A percentile compares a stretch with the other conserved stretches of the same genome.
Conservation (phyloP, 2,329 filamentous ascomycete species). For the Xylaria arbuscula region DNA sequence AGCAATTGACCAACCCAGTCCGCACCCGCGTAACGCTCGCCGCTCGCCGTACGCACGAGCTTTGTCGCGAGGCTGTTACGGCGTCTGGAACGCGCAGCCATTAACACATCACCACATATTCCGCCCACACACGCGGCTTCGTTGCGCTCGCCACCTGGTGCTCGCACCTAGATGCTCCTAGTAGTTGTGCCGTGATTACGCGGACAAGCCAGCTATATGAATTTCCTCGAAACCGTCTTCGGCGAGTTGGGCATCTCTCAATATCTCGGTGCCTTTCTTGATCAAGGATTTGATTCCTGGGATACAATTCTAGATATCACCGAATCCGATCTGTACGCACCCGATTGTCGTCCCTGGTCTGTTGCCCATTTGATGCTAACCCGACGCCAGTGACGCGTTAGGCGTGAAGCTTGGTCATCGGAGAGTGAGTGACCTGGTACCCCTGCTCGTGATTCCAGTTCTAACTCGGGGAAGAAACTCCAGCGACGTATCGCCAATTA, state of each 20-base stretch:
- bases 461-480: constrained; percentile 69
- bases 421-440: constrained; percentile 65
- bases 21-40: too few relatives aligned
- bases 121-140: constrained; percentile 2
- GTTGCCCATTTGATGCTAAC: constrained; percentile 35
- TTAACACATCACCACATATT: not conserved
- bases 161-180: constrained; percentile 34
- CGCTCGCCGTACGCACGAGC: not conserved
- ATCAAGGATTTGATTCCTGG: constrained; percentile 88
- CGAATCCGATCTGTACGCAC: constrained; percentile 79
- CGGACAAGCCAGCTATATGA: constrained; percentile 60
- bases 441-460: not conserved
- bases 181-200: constrained; percentile 31
- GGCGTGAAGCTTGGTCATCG: constrained; percentile 84
- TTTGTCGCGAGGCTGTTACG: not conserved
- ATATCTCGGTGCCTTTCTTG: constrained; percentile 77
- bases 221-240: constrained; percentile 72
- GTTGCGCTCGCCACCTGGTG: constrained; percentile 9
- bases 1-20: constrained; percentile 4
- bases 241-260: constrained; percentile 81
- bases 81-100: not conserved
- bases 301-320: constrained; percentile 86
- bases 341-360: not conserved
- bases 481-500: constrained; percentile 83
- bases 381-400: constrained; percentile 69